phyloP scores from a whole-genome alignment of 805 yeast species.

The Sugiyamaella americana region DNA sequence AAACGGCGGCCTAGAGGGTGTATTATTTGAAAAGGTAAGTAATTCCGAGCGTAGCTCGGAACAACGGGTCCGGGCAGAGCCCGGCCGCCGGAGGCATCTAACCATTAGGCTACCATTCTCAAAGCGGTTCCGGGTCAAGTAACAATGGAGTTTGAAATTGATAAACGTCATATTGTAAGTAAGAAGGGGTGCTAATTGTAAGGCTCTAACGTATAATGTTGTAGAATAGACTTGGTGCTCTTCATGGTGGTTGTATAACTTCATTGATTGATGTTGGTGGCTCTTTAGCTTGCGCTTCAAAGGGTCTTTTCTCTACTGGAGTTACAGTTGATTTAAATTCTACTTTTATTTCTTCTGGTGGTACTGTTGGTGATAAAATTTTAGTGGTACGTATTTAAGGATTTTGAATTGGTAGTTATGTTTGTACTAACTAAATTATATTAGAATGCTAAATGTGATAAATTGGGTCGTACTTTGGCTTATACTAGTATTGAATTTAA shows the following conservation, averaged over 20 bases:
- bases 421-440: background rate
- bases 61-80: too few species aligned
- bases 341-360: conserved; percentile 36
- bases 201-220: background rate
- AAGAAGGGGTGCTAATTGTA: background rate
- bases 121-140: conserved; percentile 33
- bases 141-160: conserved; percentile 28
- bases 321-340: conserved; percentile 39
- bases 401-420: background rate
- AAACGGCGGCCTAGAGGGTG: conserved; percentile 30
- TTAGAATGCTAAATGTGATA: conserved; percentile 26
- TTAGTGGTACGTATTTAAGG: background rate
- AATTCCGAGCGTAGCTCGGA: too few species aligned
- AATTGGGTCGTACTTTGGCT: conserved; percentile 37
- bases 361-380: conserved; percentile 22
- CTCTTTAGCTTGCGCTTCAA: conserved; percentile 38
- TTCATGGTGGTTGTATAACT: conserved; percentile 40
- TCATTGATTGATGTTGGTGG: conserved; percentile 40
- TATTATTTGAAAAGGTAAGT: conserved; percentile 24
- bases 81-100: too few species aligned
- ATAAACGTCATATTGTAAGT: conserved; percentile 32
- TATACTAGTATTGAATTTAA: conserved; percentile 36
- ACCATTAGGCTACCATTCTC: conserved; percentile 24
- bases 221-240: conserved; percentile 35
- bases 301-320: conserved; percentile 39